These are phyloP conservation scores for Aphanomyces cochlioides DNA, from an alignment of 352 stramenopile species.

Conservation along the genomic window DNA sequence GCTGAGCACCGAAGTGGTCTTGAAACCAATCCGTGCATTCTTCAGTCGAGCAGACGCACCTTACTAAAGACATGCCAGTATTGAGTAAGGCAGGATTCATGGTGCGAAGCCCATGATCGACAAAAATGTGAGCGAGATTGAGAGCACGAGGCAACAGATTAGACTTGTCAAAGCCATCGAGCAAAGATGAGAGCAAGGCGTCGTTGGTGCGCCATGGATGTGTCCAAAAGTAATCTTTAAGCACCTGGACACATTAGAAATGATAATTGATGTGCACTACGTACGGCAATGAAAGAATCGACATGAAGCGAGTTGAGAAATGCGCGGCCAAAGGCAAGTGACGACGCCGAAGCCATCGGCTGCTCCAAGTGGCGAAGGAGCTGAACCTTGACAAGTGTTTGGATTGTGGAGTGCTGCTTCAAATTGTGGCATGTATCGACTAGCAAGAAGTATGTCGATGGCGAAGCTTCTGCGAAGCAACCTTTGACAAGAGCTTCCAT, in stretches of 20 bases:
- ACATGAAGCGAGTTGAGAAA: not conserved
- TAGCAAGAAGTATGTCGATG: not conserved
- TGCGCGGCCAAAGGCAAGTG: not conserved
- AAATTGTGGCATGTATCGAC: not conserved
- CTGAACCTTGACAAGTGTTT: conserved; percentile 9
- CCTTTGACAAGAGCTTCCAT: not conserved
- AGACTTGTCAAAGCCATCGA: not conserved
- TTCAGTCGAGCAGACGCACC: not conserved
- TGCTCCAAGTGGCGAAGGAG: not conserved
- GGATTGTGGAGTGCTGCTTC: not conserved
- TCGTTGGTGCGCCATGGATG: not conserved
- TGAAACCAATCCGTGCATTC: conserved; percentile 11
- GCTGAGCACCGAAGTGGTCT: conserved; percentile 6
- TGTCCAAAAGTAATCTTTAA: conserved; percentile 12
- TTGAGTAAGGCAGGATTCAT: not conserved
- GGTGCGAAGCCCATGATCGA: not conserved
- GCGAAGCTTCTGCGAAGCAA: not conserved
- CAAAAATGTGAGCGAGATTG: not conserved
- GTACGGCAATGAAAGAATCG: not conserved
- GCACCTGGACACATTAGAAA: not conserved
- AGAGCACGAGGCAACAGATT: not conserved
- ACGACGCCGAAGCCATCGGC: not conserved
- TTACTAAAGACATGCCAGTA: not conserved
- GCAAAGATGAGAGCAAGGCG: not conserved
- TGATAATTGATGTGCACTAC: not conserved